phyloP scores from a whole-genome alignment of 2,329 filamentous ascomycete genomes.

The Exserohilum rostratum region DNA sequence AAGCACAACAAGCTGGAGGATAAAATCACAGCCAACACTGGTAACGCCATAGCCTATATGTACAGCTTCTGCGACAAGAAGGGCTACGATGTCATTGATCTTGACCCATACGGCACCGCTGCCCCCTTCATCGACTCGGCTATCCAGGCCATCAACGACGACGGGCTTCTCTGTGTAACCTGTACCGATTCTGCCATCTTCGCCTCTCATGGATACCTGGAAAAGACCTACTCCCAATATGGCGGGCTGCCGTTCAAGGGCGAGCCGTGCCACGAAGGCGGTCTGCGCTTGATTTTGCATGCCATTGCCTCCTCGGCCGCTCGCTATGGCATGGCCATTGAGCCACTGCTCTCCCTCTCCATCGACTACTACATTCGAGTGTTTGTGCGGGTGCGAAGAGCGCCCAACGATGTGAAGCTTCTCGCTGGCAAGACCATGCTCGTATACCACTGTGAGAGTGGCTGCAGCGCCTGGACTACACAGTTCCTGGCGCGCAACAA shows the following conservation, averaged over 20 bases:
- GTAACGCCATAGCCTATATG: slow-evolving; percentile 91
- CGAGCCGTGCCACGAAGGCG: slow-evolving; percentile 84
- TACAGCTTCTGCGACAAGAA: slow-evolving; percentile 69
- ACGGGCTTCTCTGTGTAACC: slow-evolving; percentile 90
- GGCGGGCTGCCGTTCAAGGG: slow-evolving; percentile 88
- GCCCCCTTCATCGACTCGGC: slow-evolving; percentile 91
- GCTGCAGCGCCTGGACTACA: slow-evolving; percentile 89
- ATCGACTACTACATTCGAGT: slow-evolving; percentile 95
- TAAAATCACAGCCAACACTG: slow-evolving; percentile 74
- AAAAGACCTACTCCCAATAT: slow-evolving; percentile 94
- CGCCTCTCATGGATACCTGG: slow-evolving; percentile 90
- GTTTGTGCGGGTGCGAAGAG: slow-evolving; percentile 81
- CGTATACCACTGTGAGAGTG: slow-evolving; percentile 86
- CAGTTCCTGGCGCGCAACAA: slow-evolving; percentile 78
- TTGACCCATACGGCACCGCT: slow-evolving; percentile 95
- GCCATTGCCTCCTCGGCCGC: slow-evolving; percentile 80
- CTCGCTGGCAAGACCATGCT: slow-evolving; percentile 90
- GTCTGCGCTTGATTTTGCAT: slow-evolving; percentile 83
- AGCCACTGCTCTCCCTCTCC: slow-evolving; percentile 88
- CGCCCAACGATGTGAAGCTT: slow-evolving; percentile 87
- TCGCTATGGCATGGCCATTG: slow-evolving; percentile 84
- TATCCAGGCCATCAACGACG: slow-evolving; percentile 83
- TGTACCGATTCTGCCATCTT: slow-evolving; percentile 97
- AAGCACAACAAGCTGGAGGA: slow-evolving; percentile 77
- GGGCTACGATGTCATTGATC: slow-evolving; percentile 88